Evolutionary conservation across 2,329 filamentous ascomycete genomes (phyloP), one percentile per base, ranked within the genome.

Genomic region (Fusarium avenaceum): DNA sequence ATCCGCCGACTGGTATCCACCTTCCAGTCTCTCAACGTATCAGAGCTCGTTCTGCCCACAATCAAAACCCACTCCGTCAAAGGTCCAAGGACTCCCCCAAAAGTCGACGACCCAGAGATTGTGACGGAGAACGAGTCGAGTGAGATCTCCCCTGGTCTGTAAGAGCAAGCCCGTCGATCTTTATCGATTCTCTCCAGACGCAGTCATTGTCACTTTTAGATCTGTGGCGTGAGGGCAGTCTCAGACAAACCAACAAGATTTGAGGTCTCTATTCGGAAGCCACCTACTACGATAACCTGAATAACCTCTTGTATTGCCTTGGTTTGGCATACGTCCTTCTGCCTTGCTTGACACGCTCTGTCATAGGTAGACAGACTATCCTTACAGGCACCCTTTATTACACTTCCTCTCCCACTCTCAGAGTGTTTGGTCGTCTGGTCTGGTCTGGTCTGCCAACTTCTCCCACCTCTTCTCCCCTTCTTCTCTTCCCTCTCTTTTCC

Each of bases 121-220:
- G 43, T 48, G 47, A 54, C 46, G 62, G 51, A 54, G 38, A 50
- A 55, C 30, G 52, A 69, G 57, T 50, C 33, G 59, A 64, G 60
- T 59, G 60, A 65, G 61, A 64, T 65, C 60, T 57, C 35, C 57
- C 65, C 66, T 49, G 42, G 66, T 66, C 57, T 69, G 65, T 63
- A 63, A 69, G 65, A 69, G 57, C 47, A 40, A 65, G 60, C 30
- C 52, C 35, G 65, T 69, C 65, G 65, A 69, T 68, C 65, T 56
- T 61, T 53, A 51, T 47, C 50, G 55, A 49, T 44, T 52, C 40
- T 39, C 40, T 43, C 40, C 56, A 13, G 20, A 53, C 39, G 20
- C 47, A 47, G 49, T 45, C 39, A 47, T 48, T 57, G 30, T 42
- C 43, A 45, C 45, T 26, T 42, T 54, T 45, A 28, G 32, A 53